Percentiles rank a stretch among this genome's conserved stretches.
These are phyloP conservation scores for Aspergillus phoenicis DNA, from an alignment of 2,329 filamentous ascomycete species.

Conservation along the genomic window DNA sequence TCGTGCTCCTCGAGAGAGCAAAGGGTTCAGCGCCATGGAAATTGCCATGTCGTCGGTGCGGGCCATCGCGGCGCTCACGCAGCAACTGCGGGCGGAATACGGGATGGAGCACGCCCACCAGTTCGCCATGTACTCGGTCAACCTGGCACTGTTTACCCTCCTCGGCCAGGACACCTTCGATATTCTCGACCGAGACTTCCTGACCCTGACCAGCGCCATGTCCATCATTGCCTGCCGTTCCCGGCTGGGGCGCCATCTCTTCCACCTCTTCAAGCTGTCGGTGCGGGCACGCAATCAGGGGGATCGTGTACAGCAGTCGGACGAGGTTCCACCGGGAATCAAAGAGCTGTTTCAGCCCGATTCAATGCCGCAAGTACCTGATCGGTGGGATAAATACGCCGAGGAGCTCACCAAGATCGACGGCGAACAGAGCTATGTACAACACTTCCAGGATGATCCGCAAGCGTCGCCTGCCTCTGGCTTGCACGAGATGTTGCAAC, in stretches of 20 bases:
- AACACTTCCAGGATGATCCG: not conserved
- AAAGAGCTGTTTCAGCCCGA: slow-evolving; percentile 21
- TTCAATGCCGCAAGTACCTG: not conserved
- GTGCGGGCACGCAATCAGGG: slow-evolving; percentile 23
- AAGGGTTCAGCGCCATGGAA: slow-evolving; percentile 6
- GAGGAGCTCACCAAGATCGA: slow-evolving; percentile 20
- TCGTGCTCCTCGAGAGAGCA: not conserved
- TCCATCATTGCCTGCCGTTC: slow-evolving; percentile 29
- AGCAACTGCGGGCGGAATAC: slow-evolving; percentile 26
- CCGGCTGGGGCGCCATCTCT: slow-evolving; percentile 26
- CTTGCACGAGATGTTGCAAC: slow-evolving; percentile 27
- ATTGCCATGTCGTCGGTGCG: slow-evolving; percentile 25
- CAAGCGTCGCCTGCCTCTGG: slow-evolving; percentile 12
- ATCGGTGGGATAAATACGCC: slow-evolving; percentile 14
- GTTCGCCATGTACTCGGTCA: slow-evolving; percentile 32
- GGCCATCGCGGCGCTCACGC: slow-evolving; percentile 25
- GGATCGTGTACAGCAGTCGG: slow-evolving; percentile 11
- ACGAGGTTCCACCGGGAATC: slow-evolving; percentile 19
- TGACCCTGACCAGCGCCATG: slow-evolving; percentile 28
- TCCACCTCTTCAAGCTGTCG: slow-evolving; percentile 30
- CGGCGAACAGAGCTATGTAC: slow-evolving; percentile 8
- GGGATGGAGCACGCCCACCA: slow-evolving; percentile 31
- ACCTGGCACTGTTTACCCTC: slow-evolving; percentile 29
- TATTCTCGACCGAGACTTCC: slow-evolving; percentile 30
- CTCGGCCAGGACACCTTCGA: slow-evolving; percentile 25